phyloP scores from a whole-genome alignment of 371 early-diverging fungal genomes.

The Lichtheimia ornata region DNA sequence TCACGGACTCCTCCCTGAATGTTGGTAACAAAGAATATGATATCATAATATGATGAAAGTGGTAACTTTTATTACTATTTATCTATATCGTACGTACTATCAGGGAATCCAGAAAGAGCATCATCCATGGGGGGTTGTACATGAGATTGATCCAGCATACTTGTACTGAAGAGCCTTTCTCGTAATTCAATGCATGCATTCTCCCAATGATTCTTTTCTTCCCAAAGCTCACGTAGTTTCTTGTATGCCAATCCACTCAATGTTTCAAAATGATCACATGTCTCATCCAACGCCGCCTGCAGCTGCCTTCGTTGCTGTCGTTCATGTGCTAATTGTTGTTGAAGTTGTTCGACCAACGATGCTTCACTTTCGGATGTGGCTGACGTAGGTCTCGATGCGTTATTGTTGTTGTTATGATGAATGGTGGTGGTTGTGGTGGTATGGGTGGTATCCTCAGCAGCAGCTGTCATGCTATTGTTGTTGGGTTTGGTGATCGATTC shows the following conservation, averaged over 20 bases:
- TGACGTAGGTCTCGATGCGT: not conserved
- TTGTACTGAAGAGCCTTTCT: slow-evolving; percentile 21
- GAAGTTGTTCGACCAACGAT: slow-evolving; percentile 19
- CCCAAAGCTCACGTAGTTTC: slow-evolving; percentile 59
- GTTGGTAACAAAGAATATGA: no score
- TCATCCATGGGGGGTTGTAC: not conserved
- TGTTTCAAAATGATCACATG: slow-evolving; percentile 60
- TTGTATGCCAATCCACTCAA: slow-evolving; percentile 58
- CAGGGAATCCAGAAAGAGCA: not conserved
- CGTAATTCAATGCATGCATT: slow-evolving; percentile 42
- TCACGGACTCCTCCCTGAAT: no score
- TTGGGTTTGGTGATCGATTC: not conserved
- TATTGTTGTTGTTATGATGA: slow-evolving; percentile 1
- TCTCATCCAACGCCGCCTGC: slow-evolving; percentile 53
- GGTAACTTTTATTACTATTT: not conserved
- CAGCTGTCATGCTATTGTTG: not conserved
- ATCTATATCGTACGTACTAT: not conserved
- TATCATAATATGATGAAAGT: no score
- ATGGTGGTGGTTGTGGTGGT: no score
- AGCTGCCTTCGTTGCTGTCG: slow-evolving; percentile 35
- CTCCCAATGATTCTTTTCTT: slow-evolving; percentile 52
- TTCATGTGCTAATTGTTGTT: slow-evolving; percentile 33
- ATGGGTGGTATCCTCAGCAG: not conserved
- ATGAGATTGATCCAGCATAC: not conserved
- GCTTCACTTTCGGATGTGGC: not conserved